Evolutionary conservation across 768 basidiomycete species (phyloP), one percentile per base, ranked within the genome.

Genomic region (Astraeus odoratus): DNA sequence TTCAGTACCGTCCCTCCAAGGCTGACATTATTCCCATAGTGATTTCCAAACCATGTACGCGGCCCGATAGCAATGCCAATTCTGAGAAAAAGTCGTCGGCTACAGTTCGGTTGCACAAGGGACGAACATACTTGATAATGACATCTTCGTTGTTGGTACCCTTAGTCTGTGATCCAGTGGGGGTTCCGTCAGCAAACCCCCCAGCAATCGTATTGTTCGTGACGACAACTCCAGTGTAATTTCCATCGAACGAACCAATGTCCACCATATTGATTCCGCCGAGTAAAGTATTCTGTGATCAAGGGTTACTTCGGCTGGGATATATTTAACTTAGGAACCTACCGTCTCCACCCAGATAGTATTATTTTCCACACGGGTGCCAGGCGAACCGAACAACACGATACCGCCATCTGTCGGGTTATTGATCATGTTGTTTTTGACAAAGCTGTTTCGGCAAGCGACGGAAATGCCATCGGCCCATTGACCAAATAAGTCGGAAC

Each of bases 401-500:
- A 89, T 85, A 5, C 80, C 86, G 7, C 87, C 87, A 53, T 89
- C 87, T 1, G 87, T 89, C 8, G 87, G 73, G 44, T 77, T 78
- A 51, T 78, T 71, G 37, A 90, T 66, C 69, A 78, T 71, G 61
- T 89, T 90, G 50, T 83, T 79, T 50, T 72, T 74, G 25, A 89
- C 69, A 29, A 77, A 48, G 48, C 75, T 71, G 57, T 81, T 78
- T 49, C 62, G 66, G 58, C 86, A 90, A 50, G 77, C 78, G 42
- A 88, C 60, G 52, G 83, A 86, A 54, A 90, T 82, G 5, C 87
- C 87, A 56, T 89, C 87, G 1, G 87, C 85, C 87, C 87, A 90
- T 59, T 86, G 65, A 50, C 80, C 76, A 55, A 75, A 85, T 4
- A 53, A 49, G 46, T 83, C 80, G 4, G 70, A 68, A 8, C 87